Base-by-base conservation (phyloP, 805 yeast species). In the Priceomyces castillae region DNA sequence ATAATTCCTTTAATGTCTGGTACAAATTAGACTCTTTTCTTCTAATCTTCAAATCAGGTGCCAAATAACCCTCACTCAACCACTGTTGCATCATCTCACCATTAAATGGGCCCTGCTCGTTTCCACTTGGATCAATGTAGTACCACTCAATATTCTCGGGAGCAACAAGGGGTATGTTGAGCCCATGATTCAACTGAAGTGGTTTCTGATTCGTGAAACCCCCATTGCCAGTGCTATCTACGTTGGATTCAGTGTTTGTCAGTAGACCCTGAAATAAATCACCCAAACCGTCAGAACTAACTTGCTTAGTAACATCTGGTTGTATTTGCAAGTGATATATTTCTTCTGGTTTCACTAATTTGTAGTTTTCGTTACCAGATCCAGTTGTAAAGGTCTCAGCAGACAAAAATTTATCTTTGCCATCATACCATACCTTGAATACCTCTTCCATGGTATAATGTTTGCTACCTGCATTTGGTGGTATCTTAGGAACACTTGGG, bases 61-160 rank as follows among this genome's bases (percentile, higher is more conserved):
- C 67, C 51, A 87, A 69, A 63, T 83, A 86, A 2, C 81, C 79
- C 34, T 74, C 75, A 7, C 75, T 56, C 45, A 76, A 79, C 96
- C 96, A 88, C 40, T 70, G 79, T 50, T 86, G 90, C 96, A 88
- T 88, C 63, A 76, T 64, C 19, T 64, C 59, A 2, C 90, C 89
- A 37, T 71, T 70, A 62, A 88, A 88, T 2, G 96, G 96, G 17
- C 96, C 96, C 58, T 87, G 95, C 48, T 80, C 81, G 40, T 64
- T 73, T 3, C 86, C 87, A 33, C 73, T 61, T 0, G 87, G 81
- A 59, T 88, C 96, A 42, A 82, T 65, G 59, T 88, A 88, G 45
- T 66, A 65, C 96, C 96, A 88, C 39, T 73, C 65, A 51, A 82
- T 71, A 40, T 69, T 61, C 22, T 60, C 68, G 1, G 80, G 40